phyloP scores from a whole-genome alignment of 768 basidiomycete species.

The Macrolepiota dolichaula region DNA sequence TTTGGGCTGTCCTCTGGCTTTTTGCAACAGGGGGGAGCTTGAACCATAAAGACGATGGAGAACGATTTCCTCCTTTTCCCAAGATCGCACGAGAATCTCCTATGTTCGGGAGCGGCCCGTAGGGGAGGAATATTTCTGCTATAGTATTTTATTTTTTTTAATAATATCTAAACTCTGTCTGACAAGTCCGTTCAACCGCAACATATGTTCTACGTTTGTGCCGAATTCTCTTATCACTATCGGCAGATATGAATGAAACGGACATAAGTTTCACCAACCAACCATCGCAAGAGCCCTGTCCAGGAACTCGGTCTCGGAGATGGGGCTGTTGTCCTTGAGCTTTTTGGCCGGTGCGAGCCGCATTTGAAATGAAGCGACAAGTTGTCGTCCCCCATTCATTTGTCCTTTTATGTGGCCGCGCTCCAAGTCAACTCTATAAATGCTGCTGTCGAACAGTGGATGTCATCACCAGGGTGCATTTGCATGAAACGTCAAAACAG shows the following conservation, averaged over 20 bases:
- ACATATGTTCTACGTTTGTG: neutral
- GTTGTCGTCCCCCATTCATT: neutral
- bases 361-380: neutral
- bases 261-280: neutral
- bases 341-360: neutral
- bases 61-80: slow-evolving; percentile 48
- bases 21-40: slow-evolving; percentile 43
- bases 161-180: neutral
- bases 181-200: neutral
- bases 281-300: neutral
- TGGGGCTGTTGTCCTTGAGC: neutral
- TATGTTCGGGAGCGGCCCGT: slow-evolving; percentile 62
- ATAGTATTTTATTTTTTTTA: neutral
- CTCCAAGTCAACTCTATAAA: neutral
- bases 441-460: neutral
- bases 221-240: neutral
- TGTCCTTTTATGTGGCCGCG: slow-evolving; percentile 4
- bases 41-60: slow-evolving; percentile 57
- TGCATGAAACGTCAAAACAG: neutral
- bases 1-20: slow-evolving; percentile 53
- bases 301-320: slow-evolving; percentile 6
- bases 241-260: neutral
- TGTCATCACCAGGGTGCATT: neutral
- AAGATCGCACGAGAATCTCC: slow-evolving; percentile 56
- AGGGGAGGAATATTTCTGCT: slow-evolving; percentile 41